Evolutionary conservation across 345 rosid species (phyloP).

Genomic region (Cardiospermum halicacabum): DNA sequence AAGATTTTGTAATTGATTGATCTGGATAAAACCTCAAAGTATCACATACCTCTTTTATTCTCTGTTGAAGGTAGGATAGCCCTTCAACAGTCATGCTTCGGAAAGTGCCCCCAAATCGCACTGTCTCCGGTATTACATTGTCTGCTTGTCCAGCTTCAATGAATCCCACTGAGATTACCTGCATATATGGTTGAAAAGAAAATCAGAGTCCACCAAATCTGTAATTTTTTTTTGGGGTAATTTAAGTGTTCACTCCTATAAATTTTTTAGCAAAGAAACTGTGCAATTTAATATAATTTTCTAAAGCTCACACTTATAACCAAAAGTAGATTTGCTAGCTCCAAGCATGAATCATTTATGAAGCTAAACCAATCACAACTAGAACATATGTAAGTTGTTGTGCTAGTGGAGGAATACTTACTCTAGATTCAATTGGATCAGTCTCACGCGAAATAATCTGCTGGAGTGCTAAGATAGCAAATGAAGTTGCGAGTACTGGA

Average conservation of each 20-base stretch:
- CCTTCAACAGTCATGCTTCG: conserved; percentile 46
- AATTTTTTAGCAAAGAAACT: no score
- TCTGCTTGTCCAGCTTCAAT: conserved; percentile 38
- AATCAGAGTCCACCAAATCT: background rate
- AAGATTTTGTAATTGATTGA: no score
- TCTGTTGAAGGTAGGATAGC: conserved; percentile 28
- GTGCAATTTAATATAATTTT: background rate
- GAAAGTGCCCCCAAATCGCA: conserved; percentile 44
- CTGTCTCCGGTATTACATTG: conserved; percentile 42
- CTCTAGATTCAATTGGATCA: conserved; percentile 46
- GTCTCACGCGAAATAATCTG: conserved; percentile 55
- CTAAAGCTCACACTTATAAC: background rate
- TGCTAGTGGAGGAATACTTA: conserved; percentile 13
- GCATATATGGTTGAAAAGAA: background rate
- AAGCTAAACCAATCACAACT: background rate
- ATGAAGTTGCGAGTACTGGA: conserved; percentile 42
- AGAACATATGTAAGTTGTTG: background rate
- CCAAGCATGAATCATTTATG: background rate
- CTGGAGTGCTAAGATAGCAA: conserved; percentile 47
- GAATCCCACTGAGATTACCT: conserved; percentile 34
- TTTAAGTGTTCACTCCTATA: no score
- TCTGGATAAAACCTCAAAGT: background rate
- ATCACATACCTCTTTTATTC: conserved; percentile 39
- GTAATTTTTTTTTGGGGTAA: background rate
- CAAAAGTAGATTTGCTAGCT: background rate